phyloP scores from a whole-genome alignment of 2,329 filamentous ascomycete species.

The Claviceps sp. region DNA sequence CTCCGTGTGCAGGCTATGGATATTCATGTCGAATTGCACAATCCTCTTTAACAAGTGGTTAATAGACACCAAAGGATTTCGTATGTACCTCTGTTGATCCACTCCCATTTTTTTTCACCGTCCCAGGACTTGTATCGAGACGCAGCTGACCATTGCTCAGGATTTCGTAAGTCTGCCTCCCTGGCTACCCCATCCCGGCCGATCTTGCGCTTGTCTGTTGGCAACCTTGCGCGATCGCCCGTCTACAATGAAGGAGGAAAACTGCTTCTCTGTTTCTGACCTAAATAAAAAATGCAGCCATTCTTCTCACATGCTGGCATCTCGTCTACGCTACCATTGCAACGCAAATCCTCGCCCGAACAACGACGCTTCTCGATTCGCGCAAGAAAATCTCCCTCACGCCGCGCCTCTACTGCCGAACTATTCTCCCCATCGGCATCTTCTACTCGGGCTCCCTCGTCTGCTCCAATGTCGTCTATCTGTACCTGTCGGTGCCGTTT shows the following conservation, averaged over 20 bases:
- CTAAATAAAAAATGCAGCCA: constrained; percentile 22
- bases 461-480: constrained; percentile 54
- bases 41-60: constrained; percentile 93
- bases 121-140: background rate
- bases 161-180: constrained; percentile 1
- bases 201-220: background rate
- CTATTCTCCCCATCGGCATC: constrained; percentile 52
- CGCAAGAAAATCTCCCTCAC: constrained; percentile 49
- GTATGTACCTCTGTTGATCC: constrained; percentile 7
- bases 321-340: constrained; percentile 51
- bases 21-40: constrained; percentile 69
- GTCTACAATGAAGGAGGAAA: background rate
- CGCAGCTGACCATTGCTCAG: background rate
- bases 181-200: background rate
- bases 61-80: constrained; percentile 35
- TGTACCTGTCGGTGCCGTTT: constrained; percentile 54
- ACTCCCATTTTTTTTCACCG: background rate
- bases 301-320: constrained; percentile 56
- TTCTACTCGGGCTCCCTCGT: constrained; percentile 53
- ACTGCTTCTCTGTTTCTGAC: background rate
- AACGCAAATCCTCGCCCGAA: constrained; percentile 52
- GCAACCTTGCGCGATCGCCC: background rate
- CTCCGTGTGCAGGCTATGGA: constrained; percentile 47
- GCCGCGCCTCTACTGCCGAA: constrained; percentile 44
- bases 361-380: constrained; percentile 48